Evolutionary conservation across 305 asterid species (phyloP).

Genomic region (Plantago coronopus): DNA sequence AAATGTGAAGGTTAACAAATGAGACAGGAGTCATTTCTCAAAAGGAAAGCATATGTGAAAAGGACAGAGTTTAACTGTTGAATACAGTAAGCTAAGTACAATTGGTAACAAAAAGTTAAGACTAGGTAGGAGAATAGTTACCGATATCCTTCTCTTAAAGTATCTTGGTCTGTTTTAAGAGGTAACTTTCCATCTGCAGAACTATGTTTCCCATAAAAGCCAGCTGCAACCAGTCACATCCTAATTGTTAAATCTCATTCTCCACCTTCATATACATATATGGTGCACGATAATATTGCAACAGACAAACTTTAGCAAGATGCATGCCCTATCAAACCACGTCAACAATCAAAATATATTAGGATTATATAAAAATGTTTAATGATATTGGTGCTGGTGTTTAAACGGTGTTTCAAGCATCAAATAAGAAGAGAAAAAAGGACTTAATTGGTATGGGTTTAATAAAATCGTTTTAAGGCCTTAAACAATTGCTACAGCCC

Average conservation of each 20-base stretch:
- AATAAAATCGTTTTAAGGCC: too few relatives aligned
- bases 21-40: background rate
- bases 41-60: background rate
- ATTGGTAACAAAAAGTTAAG: slow-evolving; percentile 2
- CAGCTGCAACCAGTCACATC: slow-evolving; percentile 34
- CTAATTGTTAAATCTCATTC: background rate
- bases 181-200: slow-evolving; percentile 51
- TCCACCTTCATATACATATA: background rate
- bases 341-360: background rate
- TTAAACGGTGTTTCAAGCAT: too few relatives aligned
- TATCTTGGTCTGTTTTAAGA: slow-evolving; percentile 84
- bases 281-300: background rate
- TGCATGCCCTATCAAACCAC: background rate
- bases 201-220: slow-evolving; percentile 51
- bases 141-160: slow-evolving; percentile 68
- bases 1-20: too few relatives aligned
- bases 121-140: slow-evolving; percentile 21
- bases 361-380: background rate
- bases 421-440: too few relatives aligned
- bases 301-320: background rate
- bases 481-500: too few relatives aligned
- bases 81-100: too few relatives aligned
- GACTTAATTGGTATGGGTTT: too few relatives aligned
- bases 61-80: too few relatives aligned
- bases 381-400: background rate